Evolutionary conservation across 306 rosid genomes (phyloP).

Genomic region (Sicyos baderoa): DNA sequence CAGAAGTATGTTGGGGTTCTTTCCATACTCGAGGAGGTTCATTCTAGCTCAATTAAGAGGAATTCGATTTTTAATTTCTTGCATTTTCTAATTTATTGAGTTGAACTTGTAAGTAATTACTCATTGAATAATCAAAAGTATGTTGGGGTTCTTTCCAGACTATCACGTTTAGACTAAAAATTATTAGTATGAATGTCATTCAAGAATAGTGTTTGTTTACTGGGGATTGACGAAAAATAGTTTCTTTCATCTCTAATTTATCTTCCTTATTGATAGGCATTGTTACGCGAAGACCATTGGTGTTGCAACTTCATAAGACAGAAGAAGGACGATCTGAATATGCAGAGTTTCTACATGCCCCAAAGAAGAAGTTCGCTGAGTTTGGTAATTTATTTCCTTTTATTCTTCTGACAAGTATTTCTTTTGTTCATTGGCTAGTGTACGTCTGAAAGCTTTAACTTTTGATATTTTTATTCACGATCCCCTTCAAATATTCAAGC

Average conservation of each 20-base stretch:
- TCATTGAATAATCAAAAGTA: background rate
- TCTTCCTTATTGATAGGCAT: slow-evolving; percentile 46
- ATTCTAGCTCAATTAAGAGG: background rate
- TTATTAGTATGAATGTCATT: no score
- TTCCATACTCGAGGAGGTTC: no score
- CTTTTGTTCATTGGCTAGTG: background rate
- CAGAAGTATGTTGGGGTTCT: background rate
- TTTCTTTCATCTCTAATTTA: background rate
- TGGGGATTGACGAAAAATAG: background rate
- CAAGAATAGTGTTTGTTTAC: slow-evolving; percentile 1
- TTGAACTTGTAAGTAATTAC: background rate
- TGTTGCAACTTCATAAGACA: slow-evolving; percentile 86
- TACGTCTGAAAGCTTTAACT: background rate
- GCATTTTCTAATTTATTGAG: background rate
- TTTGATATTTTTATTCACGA: background rate
- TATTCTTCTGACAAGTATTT: background rate
- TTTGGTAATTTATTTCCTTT: slow-evolving; percentile 40
- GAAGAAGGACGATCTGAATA: slow-evolving; percentile 64
- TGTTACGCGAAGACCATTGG: slow-evolving; percentile 91
- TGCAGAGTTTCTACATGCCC: slow-evolving; percentile 93
- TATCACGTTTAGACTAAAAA: no score
- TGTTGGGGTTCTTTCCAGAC: no score
- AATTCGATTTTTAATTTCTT: background rate
- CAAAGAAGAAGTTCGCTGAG: slow-evolving; percentile 66
- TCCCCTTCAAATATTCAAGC: background rate